Evolutionary conservation across 345 rosid species (phyloP), one percentile per base, ranked within the genome.

Genomic region (Streptanthus diversifolius): DNA sequence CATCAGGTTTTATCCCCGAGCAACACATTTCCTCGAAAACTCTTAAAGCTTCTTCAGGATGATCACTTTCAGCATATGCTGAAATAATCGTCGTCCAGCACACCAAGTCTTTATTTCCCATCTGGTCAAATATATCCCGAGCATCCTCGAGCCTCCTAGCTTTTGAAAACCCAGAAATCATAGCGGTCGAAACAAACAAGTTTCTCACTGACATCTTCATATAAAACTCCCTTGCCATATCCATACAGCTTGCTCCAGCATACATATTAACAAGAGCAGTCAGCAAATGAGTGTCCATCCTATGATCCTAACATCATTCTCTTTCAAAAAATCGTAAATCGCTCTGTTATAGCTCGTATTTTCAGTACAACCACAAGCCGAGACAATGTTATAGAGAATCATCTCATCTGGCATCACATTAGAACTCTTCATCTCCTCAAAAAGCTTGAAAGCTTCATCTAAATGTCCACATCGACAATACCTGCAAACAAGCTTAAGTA

Each of bases 31-130:
- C 80, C 18, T 61, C 78, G 69, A 86, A 83, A 82, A 85, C 63
- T 58, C 77, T 72, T 30, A 86, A 72, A 14, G 86, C 86, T 77
- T 86, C 91, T 72, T 76, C 75, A 71, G 86, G 88, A 30, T 72
- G 77, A 78, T 86, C 85, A 58, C 82, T 84, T 60, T 85, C 85
- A 45, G 89, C 96, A 82, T 85, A 89, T 68, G 87, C 87, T 48
- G 87, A 83, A 29, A 91, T 86, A 93, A 89, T 87, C 3, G 84
- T 83, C 17, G 87, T 87, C 97, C 97, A 91, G 32, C 82, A 83
- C 29, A 86, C 83, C 77, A 88, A 78, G 68, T 84, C 89, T 76
- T 80, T 84, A 53, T 66, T 78, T 48, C 45, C 74, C 63, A 76
- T 74, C 33, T 77, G 80, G 71, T 86, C 77, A 68, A 86, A 86